phyloP scores from a whole-genome alignment of 495 filamentous ascomycete species.

The Talaromyces ruber region DNA sequence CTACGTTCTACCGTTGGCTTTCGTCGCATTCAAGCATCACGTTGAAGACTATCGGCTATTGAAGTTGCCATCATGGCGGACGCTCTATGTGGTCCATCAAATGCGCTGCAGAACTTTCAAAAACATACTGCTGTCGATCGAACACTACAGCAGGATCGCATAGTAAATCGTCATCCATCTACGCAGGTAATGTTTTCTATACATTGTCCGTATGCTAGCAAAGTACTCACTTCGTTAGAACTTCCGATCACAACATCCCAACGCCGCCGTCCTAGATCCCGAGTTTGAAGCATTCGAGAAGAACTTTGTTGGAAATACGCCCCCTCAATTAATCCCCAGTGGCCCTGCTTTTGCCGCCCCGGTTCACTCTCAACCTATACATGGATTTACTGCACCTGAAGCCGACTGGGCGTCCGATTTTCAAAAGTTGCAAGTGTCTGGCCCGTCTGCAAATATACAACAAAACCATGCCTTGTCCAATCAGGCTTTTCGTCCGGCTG shows the following conservation, averaged over 20 bases:
- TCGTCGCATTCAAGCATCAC: neutral
- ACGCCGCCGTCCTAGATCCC: slow-evolving; percentile 49
- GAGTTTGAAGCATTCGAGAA: slow-evolving; percentile 69
- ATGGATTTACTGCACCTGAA: slow-evolving; percentile 10
- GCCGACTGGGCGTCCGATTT: slow-evolving; percentile 42
- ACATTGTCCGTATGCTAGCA: neutral
- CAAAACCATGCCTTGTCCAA: slow-evolving; percentile 24
- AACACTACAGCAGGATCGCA: slow-evolving; percentile 77
- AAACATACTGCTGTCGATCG: slow-evolving; percentile 72
- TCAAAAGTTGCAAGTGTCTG: slow-evolving; percentile 37
- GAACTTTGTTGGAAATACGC: slow-evolving; percentile 23
- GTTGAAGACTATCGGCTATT: neutral
- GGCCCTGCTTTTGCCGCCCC: slow-evolving; percentile 14
- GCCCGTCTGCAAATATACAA: slow-evolving; percentile 21
- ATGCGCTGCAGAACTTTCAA: slow-evolving; percentile 75
- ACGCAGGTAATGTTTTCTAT: slow-evolving; percentile 37
- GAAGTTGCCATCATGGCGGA: slow-evolving; percentile 56
- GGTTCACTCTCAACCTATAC: slow-evolving; percentile 10
- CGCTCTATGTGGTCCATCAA: slow-evolving; percentile 80
- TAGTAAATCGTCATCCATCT: slow-evolving; percentile 43
- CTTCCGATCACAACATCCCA: slow-evolving; percentile 53
- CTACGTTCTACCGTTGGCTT: neutral
- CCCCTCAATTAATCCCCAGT: slow-evolving; percentile 23
- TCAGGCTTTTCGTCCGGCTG: slow-evolving; percentile 17
- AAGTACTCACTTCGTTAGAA: slow-evolving; percentile 29